Evolutionary conservation across 148 eudicot genomes (phyloP).

Genomic region (Camellia granthamiana): DNA sequence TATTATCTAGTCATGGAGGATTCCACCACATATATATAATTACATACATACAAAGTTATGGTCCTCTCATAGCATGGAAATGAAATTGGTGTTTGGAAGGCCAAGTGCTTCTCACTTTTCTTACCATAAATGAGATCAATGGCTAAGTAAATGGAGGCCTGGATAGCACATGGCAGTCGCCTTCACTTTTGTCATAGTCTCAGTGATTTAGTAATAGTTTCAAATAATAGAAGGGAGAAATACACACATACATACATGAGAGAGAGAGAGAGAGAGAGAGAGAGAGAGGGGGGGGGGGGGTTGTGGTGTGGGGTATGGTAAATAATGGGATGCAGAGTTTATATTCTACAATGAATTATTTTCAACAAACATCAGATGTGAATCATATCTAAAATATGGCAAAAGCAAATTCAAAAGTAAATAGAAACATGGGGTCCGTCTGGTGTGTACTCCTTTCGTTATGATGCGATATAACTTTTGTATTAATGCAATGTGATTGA

Average conservation of each 20-base stretch:
- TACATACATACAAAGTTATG: neutral
- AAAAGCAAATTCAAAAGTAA: no score
- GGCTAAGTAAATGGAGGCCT: conserved; percentile 4
- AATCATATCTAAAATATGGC: no score
- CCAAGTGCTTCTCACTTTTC: conserved; percentile 19
- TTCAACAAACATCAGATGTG: no score
- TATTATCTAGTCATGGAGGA: conserved; percentile 1
- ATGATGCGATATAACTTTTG: no score
- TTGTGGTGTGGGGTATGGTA: no score
- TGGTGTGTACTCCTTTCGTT: no score
- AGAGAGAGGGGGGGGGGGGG: neutral
- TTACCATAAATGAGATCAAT: conserved; percentile 14
- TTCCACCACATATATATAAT: conserved; percentile 9
- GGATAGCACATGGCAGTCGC: conserved; percentile 16
- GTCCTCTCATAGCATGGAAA: conserved; percentile 9
- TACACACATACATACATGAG: neutral
- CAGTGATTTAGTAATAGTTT: conserved; percentile 2
- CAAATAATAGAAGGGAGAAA: neutral
- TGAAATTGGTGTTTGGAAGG: neutral
- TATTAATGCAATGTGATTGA: no score
- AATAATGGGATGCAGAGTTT: no score
- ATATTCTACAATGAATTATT: no score
- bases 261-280: no score
- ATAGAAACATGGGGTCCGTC: no score
- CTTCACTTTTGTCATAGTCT: conserved; percentile 17